Conservation (phyloP, 805 yeast genomes). For the Wickerhamiella dianesei region DNA sequence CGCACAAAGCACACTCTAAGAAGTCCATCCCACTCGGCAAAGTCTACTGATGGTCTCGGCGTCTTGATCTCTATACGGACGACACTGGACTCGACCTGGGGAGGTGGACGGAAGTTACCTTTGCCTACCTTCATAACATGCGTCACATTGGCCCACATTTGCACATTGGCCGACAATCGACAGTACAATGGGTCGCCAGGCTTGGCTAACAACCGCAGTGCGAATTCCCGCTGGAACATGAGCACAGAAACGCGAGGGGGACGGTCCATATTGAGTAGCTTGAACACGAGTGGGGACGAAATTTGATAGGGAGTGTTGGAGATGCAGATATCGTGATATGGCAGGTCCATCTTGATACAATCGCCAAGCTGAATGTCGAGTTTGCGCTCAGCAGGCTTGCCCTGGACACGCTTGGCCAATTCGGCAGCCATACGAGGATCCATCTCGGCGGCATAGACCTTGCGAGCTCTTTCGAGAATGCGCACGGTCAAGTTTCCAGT, state of each 20-base stretch:
- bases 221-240: slow-evolving; percentile 97
- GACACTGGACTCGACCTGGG: slow-evolving; percentile 94
- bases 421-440: slow-evolving; percentile 99
- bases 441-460: slow-evolving; percentile 94
- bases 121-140: slow-evolving; percentile 97
- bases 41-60: slow-evolving; percentile 91
- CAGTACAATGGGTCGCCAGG: slow-evolving; percentile 95
- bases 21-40: slow-evolving; percentile 93
- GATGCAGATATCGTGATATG: slow-evolving; percentile 89
- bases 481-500: slow-evolving; percentile 94
- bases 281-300: slow-evolving; percentile 91
- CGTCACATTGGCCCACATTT: slow-evolving; percentile 99
- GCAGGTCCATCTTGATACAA: slow-evolving; percentile 88
- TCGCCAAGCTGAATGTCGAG: slow-evolving; percentile 88
- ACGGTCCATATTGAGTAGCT: slow-evolving; percentile 72
- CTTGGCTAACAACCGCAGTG: slow-evolving; percentile 79
- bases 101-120: slow-evolving; percentile 95
- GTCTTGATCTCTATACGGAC: slow-evolving; percentile 82
- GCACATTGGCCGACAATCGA: slow-evolving; percentile 89
- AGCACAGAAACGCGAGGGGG: slow-evolving; percentile 92
- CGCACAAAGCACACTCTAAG: slow-evolving; percentile 83
- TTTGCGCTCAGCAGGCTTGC: slow-evolving; percentile 86
- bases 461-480: slow-evolving; percentile 80
- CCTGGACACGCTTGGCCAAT: slow-evolving; percentile 91
- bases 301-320: slow-evolving; percentile 97